Evolutionary conservation across 805 yeast species (phyloP), one percentile per base, ranked within the genome.

Genomic region (Starmerella davenportii): DNA sequence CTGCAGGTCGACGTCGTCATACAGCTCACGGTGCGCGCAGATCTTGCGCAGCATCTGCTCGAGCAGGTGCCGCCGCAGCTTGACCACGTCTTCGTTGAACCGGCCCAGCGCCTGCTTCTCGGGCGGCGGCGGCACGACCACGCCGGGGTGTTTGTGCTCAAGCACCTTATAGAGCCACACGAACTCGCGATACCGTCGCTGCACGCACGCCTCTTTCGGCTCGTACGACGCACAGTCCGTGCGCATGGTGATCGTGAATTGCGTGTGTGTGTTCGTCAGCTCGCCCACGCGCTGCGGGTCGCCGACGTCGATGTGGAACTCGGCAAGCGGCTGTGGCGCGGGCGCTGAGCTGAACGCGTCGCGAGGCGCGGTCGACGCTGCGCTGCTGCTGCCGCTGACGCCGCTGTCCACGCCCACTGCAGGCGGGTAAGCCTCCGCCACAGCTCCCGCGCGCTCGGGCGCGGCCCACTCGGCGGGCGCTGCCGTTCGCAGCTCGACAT

Each of bases 31-130:
- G 43, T 69, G 72, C 27, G 58, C 58, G 5, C 79, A 63, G n/a
- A 81, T 76, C 52, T 78, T 79, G 28, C 57, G 60, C 42, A 90
- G 65, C 98, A 90, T 90, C 49, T 67, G 73, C 53, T 87, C 95
- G 52, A 90, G 64, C 4, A 87, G 80, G 19, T 76, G 63, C 41
- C 95, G 65, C 57, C 96, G 70, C 46, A 73, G 73, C 56, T 90
- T 95, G 37, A 90, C 74, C 50, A 90, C 85, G 49, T 76, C 84
- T 48, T 81, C 81, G 50, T 82, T 82, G 58, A 90, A 84, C 44
- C 95, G 68, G 4, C 96, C 95, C 39, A 85, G 76, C 5, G 79
- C 78, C 45, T 92, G 94, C 56, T 90, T 93, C 43, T 80, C 93
- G 0, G 95, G 85, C 3, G 96, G 95, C 1, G 96, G 94, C 1